Base-by-base conservation (phyloP, 495 filamentous ascomycete species). In the Hyaloscypha bicolor region DNA sequence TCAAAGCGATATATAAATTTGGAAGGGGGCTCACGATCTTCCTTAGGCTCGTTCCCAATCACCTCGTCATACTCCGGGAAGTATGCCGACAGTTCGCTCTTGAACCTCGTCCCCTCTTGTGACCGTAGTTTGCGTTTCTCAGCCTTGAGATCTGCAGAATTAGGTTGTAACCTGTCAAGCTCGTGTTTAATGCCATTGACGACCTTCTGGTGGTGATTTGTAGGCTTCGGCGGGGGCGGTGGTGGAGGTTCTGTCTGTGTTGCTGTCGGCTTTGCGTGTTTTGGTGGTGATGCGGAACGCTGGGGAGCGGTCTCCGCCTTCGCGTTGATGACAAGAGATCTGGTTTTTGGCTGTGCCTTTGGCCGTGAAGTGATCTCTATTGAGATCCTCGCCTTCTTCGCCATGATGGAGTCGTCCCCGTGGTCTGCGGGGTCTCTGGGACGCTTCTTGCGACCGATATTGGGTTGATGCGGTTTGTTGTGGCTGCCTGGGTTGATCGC, bases 31-130 rank as follows among this genome's bases (percentile, higher is more conserved):
- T 71, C 83, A 96, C 92, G 91, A 64, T 87, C 80, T 74, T 93
- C 88, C 64, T 90, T 87, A 6, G 86, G 85, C 69, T 92, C 89
- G 69, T 93, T 89, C 65, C 90, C 92, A 74, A 97, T 90, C 63
- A 96, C 85, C 70, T 95, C 90, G 75, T 97, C 93, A 77, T 94
- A 97, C 67, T 94, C 93, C 53, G 91, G 87, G 72, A 97, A 96
- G 76, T 95, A 97, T 35, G 86, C 82, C 9, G 92, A 89, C 32
- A 97, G 82, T 73, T 97, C 93, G 78, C 92, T 96, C 82, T 93
- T 94, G 74, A 91, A 88, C 65, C 92, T 79, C 60, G 78, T 81
- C 29, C 79, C 80, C 66, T 86, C 83, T 68, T 84, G 81, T 60
- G 82, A 85, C 64, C 84, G 77, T 71, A 87, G 74, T 75, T 86